Evolutionary conservation across 2,329 filamentous ascomycete species (phyloP), one percentile per base, ranked within the genome.

Genomic region (Alternaria viburni): DNA sequence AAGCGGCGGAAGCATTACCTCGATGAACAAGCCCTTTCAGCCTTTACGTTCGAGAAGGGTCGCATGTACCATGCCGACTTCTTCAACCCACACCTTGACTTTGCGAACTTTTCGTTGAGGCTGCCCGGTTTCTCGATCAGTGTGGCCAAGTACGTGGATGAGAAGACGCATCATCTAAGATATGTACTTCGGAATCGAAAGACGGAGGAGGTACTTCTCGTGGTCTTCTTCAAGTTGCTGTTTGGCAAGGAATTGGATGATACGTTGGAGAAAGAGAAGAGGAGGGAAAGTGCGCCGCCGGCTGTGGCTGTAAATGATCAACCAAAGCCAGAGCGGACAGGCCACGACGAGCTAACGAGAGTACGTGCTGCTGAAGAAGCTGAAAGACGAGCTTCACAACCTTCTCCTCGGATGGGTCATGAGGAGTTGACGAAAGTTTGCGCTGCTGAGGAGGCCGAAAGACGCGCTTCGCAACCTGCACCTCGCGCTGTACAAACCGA

Each of bases 21-120:
- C 6, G 72, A 77, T 6, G 61, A 69, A 5, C 61, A 68, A 19
- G 76, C 81, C 28, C 71, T 81, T 11, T 71, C 80, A 28, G 52
- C 63, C 0, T 81, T 83, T 51, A 74, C 75, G 0, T 84, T 84
- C 51, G 81, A 84, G 61, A 78, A 80, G 59, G 83, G 79, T 0
- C 61, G 83, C 19, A 57, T 80, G 57, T 84, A 85, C 58, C 77
- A 82, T 43, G 81, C 73, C 1, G 83, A 85, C 59, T 84, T 85
- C 62, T 83, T 81, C 74, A 85, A 85, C 57, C 81, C 81, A 21
- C 83, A 84, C 68, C 68, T 85, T 6, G 83, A 84, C 64, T 85
- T 84, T 69, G 79, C 80, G 1, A 82, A 83, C 47, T 83, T 83
- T 61, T 73, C 79, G 4, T 63, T 85, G 4, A 80, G 81, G 57